Evolutionary conservation across 2,329 filamentous ascomycete species (phyloP), one percentile per base, ranked within the genome.

Genomic region (Paecilomyces sp.): DNA sequence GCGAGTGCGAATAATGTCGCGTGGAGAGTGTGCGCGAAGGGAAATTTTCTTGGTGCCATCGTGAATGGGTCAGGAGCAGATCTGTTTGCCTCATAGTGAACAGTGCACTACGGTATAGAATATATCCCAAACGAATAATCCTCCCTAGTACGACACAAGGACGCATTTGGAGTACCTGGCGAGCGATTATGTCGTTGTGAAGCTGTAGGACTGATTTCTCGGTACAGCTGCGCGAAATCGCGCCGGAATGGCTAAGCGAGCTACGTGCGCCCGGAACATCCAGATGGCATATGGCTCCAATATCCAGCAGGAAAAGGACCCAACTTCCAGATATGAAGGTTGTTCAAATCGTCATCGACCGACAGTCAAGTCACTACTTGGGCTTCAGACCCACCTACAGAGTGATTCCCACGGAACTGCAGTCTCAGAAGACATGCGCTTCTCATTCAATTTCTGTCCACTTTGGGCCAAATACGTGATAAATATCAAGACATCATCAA

Each of bases 21-120:
- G 25, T 77, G 73, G 73, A 70, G 72, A 60, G 65, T 78, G 0
- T 71, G 68, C 52, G 71, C 69, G 22, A 76, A 74, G 62, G 72
- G 73, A 11, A 75, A 74, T 60, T 74, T 67, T 50, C 59, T 77
- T 18, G 68, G 68, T 18, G 73, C 73, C 1, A 54, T 77, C 55
- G 66, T 72, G 11, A 65, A 66, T 41, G 74, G 74, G 5, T 70
- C 66, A 56, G 75, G 75, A 53, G 60, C 52, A 7, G 73, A 72
- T 58, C 60, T 76, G 57, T 76, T 77, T 54, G 62, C 66, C 34
- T 66, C 70, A n/a, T 60, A 47, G n/a, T n/a, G 41, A 47, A 15
- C 12, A n/a, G n/a, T 18, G 41, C 6, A 6, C 2, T 47, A 47
- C 9, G 41, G 3, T 47, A 22, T 9, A 47, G 12, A 18, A 8